Percentiles rank a stretch among this genome's conserved stretches.
Evolutionary conservation across 805 yeast species (phyloP).

Genomic region (Komagataella phaffii): DNA sequence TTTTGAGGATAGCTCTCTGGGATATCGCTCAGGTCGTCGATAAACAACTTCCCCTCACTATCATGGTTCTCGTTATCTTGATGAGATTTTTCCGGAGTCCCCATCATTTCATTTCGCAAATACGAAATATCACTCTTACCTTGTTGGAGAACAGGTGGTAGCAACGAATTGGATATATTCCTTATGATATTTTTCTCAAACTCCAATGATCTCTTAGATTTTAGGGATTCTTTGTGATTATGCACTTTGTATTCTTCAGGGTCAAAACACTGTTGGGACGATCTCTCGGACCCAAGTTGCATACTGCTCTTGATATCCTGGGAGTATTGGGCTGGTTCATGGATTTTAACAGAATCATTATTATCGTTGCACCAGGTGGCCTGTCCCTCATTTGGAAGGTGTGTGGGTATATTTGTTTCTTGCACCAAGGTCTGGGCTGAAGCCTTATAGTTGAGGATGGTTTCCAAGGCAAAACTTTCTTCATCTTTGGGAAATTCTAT

Average conservation of each 20-base stretch:
- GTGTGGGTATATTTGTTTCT: neutral
- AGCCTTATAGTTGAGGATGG: neutral
- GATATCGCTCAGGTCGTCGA: neutral
- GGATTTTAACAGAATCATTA: neutral
- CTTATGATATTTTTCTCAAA: conserved; percentile 2
- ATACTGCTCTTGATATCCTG: neutral
- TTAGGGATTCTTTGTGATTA: neutral
- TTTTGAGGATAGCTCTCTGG: neutral
- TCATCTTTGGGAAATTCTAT: neutral
- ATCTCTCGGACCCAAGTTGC: neutral
- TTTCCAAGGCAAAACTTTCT: neutral
- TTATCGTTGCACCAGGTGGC: neutral
- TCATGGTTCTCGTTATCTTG: neutral
- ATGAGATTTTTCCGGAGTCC: neutral
- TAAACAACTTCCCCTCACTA: neutral
- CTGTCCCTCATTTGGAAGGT: neutral
- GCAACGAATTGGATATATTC: conserved; percentile 2
- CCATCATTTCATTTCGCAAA: neutral
- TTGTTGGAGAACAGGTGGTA: conserved; percentile 5
- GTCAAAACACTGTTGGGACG: neutral
- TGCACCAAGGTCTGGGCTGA: neutral
- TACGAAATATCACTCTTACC: conserved; percentile 4
- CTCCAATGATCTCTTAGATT: neutral
- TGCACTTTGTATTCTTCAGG: neutral
- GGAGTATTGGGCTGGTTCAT: neutral